Evolutionary conservation across 768 basidiomycete genomes (phyloP).

Genomic region (Kwoniella newhampshirensis): DNA sequence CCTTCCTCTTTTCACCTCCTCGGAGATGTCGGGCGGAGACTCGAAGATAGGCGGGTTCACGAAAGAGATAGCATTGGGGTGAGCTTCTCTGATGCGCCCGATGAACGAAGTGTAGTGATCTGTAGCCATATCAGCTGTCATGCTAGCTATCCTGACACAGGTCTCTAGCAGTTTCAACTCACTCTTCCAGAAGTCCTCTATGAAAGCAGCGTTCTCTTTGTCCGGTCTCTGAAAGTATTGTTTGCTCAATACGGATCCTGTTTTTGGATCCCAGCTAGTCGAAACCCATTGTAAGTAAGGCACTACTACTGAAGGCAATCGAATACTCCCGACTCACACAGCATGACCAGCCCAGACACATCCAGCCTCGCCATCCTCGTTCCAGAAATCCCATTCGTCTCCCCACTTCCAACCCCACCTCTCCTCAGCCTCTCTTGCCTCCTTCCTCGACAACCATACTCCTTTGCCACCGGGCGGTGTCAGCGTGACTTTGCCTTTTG

Average conservation of each 20-base stretch:
- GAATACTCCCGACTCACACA: conserved; percentile 34
- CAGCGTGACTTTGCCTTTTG: conserved; percentile 71
- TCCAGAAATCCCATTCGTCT: conserved; percentile 49
- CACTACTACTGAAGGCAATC: neutral
- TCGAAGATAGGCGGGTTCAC: conserved; percentile 89
- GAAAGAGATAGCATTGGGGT: conserved; percentile 84
- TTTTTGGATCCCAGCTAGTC: conserved; percentile 67
- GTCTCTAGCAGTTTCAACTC: conserved; percentile 57
- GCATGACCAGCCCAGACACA: conserved; percentile 48
- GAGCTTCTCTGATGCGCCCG: conserved; percentile 57
- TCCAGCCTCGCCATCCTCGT: conserved; percentile 67
- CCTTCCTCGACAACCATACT: conserved; percentile 68
- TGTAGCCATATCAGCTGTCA: conserved; percentile 13
- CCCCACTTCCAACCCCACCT: conserved; percentile 84
- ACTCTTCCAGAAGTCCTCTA: conserved; percentile 73
- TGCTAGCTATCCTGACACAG: neutral
- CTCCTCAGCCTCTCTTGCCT: conserved; percentile 53
- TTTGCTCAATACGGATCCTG: conserved; percentile 66
- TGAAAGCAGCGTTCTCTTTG: conserved; percentile 61
- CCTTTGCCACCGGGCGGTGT: conserved; percentile 74
- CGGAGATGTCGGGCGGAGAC: conserved; percentile 65
- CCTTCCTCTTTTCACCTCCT: conserved; percentile 63
- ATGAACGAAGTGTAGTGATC: conserved; percentile 50
- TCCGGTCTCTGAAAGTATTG: conserved; percentile 69
- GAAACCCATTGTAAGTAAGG: neutral